phyloP scores from a whole-genome alignment of 163 green algal species.

The Scenedesmus sp. region DNA sequence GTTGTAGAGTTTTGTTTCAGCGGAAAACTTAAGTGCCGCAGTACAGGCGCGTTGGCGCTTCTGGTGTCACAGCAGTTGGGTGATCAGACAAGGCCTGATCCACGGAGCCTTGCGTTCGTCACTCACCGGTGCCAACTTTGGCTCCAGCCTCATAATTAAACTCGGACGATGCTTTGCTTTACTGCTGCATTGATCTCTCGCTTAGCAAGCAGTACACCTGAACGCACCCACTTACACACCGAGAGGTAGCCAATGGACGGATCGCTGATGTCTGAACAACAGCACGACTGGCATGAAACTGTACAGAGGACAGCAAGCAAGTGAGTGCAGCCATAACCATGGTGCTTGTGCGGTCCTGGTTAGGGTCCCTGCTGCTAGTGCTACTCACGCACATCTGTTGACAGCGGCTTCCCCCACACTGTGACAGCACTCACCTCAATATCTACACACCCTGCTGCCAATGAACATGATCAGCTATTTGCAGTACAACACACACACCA shows the following conservation, averaged over 20 bases:
- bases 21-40: too few species aligned
- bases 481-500: not conserved
- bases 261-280: not conserved
- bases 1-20: too few species aligned
- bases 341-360: not conserved
- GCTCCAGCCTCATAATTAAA: too few species aligned
- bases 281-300: slow-evolving; percentile 24
- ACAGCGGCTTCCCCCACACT: not conserved
- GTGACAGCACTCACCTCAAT: too few species aligned
- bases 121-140: too few species aligned
- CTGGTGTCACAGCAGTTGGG: too few species aligned
- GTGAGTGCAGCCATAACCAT: not conserved
- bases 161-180: too few species aligned
- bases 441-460: not conserved
- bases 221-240: not conserved
- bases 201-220: not conserved
- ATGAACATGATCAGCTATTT: not conserved
- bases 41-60: too few species aligned
- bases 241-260: not conserved
- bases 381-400: not conserved
- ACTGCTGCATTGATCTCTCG: not conserved
- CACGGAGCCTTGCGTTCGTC: too few species aligned
- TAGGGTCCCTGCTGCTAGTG: not conserved
- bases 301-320: not conserved
- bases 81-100: too few species aligned